These are phyloP conservation scores for Nicotiana undulata DNA, from an alignment of 257 asterid genomes.

Conservation along the genomic window DNA sequence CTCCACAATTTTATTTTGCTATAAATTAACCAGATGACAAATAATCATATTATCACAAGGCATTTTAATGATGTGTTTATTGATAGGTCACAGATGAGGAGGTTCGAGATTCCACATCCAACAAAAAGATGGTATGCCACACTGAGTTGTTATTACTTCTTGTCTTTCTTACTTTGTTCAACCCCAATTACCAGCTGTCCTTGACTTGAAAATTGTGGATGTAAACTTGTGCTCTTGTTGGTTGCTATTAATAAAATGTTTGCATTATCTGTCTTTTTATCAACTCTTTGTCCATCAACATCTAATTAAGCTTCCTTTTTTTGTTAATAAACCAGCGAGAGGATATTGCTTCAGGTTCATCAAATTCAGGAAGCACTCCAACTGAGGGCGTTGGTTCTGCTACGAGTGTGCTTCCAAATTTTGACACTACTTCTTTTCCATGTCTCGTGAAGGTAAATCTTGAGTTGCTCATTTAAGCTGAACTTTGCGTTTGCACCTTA, in stretches of 20 bases:
- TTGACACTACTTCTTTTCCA: conserved; percentile 39
- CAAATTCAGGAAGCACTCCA: conserved; percentile 25
- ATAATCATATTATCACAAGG: background rate
- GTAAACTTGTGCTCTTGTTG: background rate
- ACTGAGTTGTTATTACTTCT: conserved; percentile 2
- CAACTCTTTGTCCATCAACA: background rate
- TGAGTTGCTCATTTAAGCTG: background rate
- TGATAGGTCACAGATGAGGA: conserved; percentile 42
- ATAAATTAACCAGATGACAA: background rate
- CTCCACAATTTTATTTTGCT: background rate
- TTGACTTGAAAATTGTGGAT: background rate
- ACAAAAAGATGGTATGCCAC: conserved; percentile 60
- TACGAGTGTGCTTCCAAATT: conserved; percentile 25
- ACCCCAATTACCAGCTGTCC: background rate
- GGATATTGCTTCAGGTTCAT: conserved; percentile 30
- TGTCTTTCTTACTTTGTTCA: background rate
- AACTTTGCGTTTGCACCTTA: background rate
- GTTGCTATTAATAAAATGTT: background rate
- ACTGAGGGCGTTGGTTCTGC: conserved; percentile 29
- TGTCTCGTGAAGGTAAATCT: conserved; percentile 74
- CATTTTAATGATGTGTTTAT: background rate
- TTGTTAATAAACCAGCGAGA: conserved; percentile 37
- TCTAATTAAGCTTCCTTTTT: background rate
- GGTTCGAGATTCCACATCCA: conserved; percentile 43
- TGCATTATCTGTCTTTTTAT: background rate